A percentile compares a stretch with the other conserved stretches of the same genome.
phyloP scores from a whole-genome alignment of 352 stramenopile species.

The Phytopythium mirpurense region DNA sequence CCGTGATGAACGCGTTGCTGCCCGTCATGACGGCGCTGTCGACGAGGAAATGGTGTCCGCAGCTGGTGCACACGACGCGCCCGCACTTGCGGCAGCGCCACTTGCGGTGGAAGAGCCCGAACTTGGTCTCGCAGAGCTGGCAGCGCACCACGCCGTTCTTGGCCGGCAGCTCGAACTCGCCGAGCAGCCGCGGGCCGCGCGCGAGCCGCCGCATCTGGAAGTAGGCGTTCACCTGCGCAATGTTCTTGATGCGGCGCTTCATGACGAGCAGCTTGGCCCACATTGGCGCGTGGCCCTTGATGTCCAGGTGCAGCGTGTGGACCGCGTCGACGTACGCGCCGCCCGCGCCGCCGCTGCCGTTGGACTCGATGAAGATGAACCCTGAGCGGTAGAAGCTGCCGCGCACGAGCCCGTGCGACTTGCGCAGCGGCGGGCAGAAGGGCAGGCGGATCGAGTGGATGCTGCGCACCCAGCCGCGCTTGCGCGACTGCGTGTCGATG shows the following conservation, averaged over 20 bases:
- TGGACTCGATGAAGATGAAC: conserved; percentile 76
- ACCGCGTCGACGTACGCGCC: conserved; percentile 59
- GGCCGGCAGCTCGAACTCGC: conserved; percentile 51
- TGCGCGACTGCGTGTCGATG: conserved; percentile 61
- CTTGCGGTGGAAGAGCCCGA: conserved; percentile 61
- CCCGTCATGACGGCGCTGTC: background rate
- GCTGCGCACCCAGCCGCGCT: conserved; percentile 68
- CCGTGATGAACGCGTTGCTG: conserved; percentile 4
- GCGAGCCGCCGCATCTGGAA: conserved; percentile 57
- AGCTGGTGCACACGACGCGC: conserved; percentile 65
- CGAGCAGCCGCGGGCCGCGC: conserved; percentile 34
- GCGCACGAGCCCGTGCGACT: conserved; percentile 61
- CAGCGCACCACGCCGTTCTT: conserved; percentile 44
- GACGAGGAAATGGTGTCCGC: conserved; percentile 21
- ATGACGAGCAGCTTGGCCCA: conserved; percentile 76
- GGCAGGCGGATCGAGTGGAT: conserved; percentile 77
- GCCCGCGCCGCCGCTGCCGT: conserved; percentile 11
- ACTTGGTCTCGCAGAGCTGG: conserved; percentile 44
- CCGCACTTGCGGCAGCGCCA: conserved; percentile 71
- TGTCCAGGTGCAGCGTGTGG: conserved; percentile 72
- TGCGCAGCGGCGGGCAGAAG: conserved; percentile 53
- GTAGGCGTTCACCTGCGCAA: conserved; percentile 59
- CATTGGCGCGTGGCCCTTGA: conserved; percentile 72
- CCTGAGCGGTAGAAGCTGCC: conserved; percentile 70
- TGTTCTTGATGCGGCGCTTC: conserved; percentile 74